These are phyloP conservation scores for Erodium chrysanthum DNA, from an alignment of 441 rosid species.

Conservation along the genomic window DNA sequence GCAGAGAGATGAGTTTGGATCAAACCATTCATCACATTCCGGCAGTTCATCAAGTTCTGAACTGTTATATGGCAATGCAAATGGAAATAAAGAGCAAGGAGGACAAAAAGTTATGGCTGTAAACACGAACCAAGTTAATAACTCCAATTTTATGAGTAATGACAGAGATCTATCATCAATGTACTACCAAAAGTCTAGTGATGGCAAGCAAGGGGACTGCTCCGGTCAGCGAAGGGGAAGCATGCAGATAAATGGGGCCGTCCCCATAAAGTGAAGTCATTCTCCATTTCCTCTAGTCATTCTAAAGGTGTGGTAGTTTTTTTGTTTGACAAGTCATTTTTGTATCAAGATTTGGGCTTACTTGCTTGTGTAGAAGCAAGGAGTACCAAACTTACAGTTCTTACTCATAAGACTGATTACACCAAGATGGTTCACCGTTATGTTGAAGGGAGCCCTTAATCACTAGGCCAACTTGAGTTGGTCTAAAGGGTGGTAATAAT, in stretches of 20 bases:
- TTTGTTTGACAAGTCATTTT: too few relatives aligned
- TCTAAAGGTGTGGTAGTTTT: neutral
- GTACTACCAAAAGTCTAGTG: slow-evolving; percentile 18
- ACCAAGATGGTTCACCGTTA: too few relatives aligned
- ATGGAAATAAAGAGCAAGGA: slow-evolving; percentile 18
- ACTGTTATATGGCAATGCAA: slow-evolving; percentile 9
- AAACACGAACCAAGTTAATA: slow-evolving; percentile 12
- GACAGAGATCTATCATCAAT: slow-evolving; percentile 20
- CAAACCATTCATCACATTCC: slow-evolving; percentile 21
- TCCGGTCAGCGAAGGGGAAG: slow-evolving; percentile 26
- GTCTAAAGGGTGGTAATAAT: too few relatives aligned
- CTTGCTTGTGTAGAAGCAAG: too few relatives aligned
- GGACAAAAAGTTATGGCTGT: slow-evolving; percentile 17
- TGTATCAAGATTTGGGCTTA: too few relatives aligned
- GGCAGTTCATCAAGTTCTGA: slow-evolving; percentile 21
- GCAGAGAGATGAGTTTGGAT: slow-evolving; percentile 19
- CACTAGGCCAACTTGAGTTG: too few relatives aligned
- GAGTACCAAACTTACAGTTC: too few relatives aligned
- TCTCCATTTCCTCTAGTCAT: neutral
- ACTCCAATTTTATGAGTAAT: slow-evolving; percentile 17
- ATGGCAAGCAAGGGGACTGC: slow-evolving; percentile 17
- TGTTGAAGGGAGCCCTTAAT: too few relatives aligned
- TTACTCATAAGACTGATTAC: too few relatives aligned
- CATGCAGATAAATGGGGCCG: slow-evolving; percentile 26
- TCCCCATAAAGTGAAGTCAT: slow-evolving; percentile 20